These are phyloP conservation scores for Penstemon davidsonii DNA, from an alignment of 257 asterid genomes.

Conservation along the genomic window DNA sequence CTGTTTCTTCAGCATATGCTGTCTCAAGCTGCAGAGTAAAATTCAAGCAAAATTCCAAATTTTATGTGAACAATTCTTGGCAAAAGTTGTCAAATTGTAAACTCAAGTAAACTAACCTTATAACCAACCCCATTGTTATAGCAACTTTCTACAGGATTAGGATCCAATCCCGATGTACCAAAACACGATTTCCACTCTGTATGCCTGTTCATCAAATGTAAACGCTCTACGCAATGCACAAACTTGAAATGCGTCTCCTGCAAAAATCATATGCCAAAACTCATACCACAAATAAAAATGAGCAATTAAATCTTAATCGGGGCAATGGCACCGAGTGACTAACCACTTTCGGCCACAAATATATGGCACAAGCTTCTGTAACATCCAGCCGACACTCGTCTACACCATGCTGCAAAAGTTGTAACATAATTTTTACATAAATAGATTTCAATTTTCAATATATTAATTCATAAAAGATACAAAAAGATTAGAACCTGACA, in stretches of 20 bases:
- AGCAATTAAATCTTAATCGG: neutral
- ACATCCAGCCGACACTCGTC: slow-evolving; percentile 76
- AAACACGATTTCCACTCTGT: slow-evolving; percentile 73
- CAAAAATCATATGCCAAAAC: slow-evolving; percentile 1
- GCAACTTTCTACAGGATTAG: slow-evolving; percentile 57
- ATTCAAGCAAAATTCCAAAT: neutral
- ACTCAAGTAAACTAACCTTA: slow-evolving; percentile 39
- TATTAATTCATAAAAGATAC: neutral
- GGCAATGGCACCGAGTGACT: neutral
- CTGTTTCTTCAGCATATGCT: slow-evolving; percentile 69
- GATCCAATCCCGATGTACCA: slow-evolving; percentile 42
- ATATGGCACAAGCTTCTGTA: slow-evolving; percentile 80
- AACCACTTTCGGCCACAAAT: slow-evolving; percentile 72
- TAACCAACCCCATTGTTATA: slow-evolving; percentile 56
- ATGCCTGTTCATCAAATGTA: slow-evolving; percentile 61
- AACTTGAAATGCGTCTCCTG: slow-evolving; percentile 71
- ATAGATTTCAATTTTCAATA: neutral
- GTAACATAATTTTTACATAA: neutral
- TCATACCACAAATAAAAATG: neutral
- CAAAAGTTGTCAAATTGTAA: neutral
- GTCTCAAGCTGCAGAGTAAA: slow-evolving; percentile 59
- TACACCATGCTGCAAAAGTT: slow-evolving; percentile 68
- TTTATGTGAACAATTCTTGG: neutral
- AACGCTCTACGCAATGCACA: slow-evolving; percentile 65
- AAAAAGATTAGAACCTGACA: slow-evolving; percentile 61